Evolutionary conservation across 2,329 filamentous ascomycete species (phyloP), one percentile per base, ranked within the genome.

Genomic region (Falciphora oryzae): DNA sequence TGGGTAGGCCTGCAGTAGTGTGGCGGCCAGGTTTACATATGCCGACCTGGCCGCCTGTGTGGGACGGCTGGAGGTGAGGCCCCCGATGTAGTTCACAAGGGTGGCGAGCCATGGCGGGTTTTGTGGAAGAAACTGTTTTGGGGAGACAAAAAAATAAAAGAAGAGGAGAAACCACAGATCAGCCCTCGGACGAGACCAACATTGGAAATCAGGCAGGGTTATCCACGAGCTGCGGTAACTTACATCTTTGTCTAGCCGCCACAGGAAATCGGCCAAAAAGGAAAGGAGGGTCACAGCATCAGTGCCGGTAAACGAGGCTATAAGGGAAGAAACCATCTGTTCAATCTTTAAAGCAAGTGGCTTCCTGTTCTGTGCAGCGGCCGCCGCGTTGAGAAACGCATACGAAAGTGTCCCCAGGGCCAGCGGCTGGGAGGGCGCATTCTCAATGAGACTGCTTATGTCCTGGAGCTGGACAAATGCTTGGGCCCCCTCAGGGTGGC

Each of bases 281-380:
- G 77, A 77, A 2, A 89, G 75, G 4, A 89, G 75, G 0, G 84
- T 88, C 4, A 85, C 83, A 5, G 80, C 84, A 70, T 89, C 85
- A 25, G 85, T 88, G 14, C 81, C 81, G 53, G 78, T 81, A 70
- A 87, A 89, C 0, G 81, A 80, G 10, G 80, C 76, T 8, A 83
- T 76, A 3, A 89, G 76, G 11, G 72, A 73, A 50, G 78, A 76
- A 4, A 89, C 75, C 3, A 78, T 78, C 16, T 70, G 66, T 67
- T 85, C 77, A 57, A 89, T 78, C 66, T 79, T 81, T 14, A 63
- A 60, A 50, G 71, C 68, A 50, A 81, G 65, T 29, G 66, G 53
- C n/a, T 65, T 53, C 63, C 69, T 71, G 67, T 79, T 74, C 32
- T 65, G n/a, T 18, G 6, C n/a, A 32, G 28, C 61, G 22, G 75